A percentile compares a stretch with the other conserved stretches of the same genome.
Evolutionary conservation across 345 rosid species (phyloP).

Genomic region (Firmiana major): DNA sequence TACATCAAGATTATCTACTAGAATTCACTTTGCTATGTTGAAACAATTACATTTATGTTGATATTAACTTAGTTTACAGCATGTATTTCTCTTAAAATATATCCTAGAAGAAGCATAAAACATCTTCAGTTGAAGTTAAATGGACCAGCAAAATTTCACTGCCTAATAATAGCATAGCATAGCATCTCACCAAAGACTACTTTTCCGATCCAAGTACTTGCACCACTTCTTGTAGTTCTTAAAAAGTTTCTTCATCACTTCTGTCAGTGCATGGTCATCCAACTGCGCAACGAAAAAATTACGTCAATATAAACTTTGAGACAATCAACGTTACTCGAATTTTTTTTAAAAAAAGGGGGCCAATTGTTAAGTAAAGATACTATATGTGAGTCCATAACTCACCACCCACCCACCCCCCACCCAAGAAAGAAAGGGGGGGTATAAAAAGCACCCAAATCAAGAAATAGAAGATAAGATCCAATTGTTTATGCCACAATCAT

Average conservation of each 20-base stretch:
- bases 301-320: not conserved
- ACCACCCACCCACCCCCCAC: no score
- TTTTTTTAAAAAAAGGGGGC: not conserved
- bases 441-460: not conserved
- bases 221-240: slow-evolving; percentile 99
- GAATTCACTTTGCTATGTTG: not conserved
- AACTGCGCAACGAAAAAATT: slow-evolving; percentile 37
- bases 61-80: not conserved
- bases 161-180: not conserved
- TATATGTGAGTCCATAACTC: not conserved
- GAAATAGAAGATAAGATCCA: not conserved
- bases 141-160: not conserved
- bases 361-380: not conserved
- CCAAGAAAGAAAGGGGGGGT: not conserved
- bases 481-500: not conserved
- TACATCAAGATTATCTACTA: not conserved
- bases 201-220: slow-evolving; percentile 91
- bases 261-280: slow-evolving; percentile 93
- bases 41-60: not conserved
- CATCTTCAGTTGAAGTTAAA: not conserved
- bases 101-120: not conserved
- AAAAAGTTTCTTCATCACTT: slow-evolving; percentile 98
- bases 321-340: not conserved
- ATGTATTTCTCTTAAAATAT: slow-evolving; percentile 1
- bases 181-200: slow-evolving; percentile 89